Percentiles rank a stretch among this genome's conserved stretches.
phyloP scores from a whole-genome alignment of 352 stramenopile species.

The Pythium aquatile region DNA sequence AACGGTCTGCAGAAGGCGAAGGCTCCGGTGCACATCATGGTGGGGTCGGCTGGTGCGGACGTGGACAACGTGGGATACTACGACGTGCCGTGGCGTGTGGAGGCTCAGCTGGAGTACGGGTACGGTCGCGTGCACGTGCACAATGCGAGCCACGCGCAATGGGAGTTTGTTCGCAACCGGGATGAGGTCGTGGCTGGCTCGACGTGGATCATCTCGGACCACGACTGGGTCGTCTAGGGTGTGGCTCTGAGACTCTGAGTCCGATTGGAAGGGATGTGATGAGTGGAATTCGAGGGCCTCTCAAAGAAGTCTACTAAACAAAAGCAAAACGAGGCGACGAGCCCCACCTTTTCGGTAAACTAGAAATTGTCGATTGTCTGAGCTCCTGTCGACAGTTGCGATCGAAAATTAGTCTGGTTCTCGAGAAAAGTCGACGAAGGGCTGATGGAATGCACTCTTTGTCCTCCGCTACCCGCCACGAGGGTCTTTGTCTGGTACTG shows the following conservation, averaged over 20 bases:
- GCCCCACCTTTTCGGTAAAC: neutral
- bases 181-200: slow-evolving; percentile 20
- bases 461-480: too few species aligned
- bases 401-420: neutral
- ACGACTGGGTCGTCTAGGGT: slow-evolving; percentile 24
- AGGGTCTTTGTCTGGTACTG: too few species aligned
- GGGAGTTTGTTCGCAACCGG: slow-evolving; percentile 28
- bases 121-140: slow-evolving; percentile 30
- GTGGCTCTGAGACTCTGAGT: neutral
- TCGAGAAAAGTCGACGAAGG: neutral
- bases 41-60: slow-evolving; percentile 28
- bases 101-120: slow-evolving; percentile 23
- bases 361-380: neutral
- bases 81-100: slow-evolving; percentile 23
- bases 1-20: slow-evolving; percentile 21
- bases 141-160: slow-evolving; percentile 26
- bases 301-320: neutral
- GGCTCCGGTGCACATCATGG: slow-evolving; percentile 31
- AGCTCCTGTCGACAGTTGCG: neutral
- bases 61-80: slow-evolving; percentile 25
- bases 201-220: slow-evolving; percentile 29
- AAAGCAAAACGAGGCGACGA: neutral
- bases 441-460: neutral
- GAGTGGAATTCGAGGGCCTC: neutral
- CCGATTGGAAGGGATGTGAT: neutral